Evolutionary conservation across 352 stramenopile genomes (phyloP), one percentile per base, ranked within the genome.

Genomic region (Pilasporangium apinafurcum): DNA sequence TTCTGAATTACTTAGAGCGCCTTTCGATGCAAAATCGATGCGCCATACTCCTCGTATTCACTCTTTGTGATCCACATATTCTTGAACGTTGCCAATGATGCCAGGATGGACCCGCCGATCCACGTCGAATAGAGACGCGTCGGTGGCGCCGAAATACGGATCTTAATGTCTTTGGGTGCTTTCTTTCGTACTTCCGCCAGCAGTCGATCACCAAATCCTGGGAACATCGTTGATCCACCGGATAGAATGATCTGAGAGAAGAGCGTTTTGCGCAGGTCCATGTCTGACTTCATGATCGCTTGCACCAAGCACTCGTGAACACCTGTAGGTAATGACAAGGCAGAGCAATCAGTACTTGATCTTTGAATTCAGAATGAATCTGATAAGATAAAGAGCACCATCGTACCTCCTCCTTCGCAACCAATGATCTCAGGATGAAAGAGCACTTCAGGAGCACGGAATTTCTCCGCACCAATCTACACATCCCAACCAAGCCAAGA

Each of bases 11-110:
- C n/a, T n/a, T 86, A 95, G 44, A 95, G 70, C 39, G 91, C 98
- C 61, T 98, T 98, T 49, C 95, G 86, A 79, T 98, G 93, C 18
- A 99, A 73, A 65, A 98, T 98, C n/a, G 81, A 86, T 43, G 92
- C 68, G 18, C 96, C 96, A 60, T 95, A 95, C 71, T 99, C 96
- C 37, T 98, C 96, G 63, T 99, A 99, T 70, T 99, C 96, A 38
- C 76, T 83, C 70, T 97, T 98, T 36, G 92, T 97, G 63, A 99
- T 97, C 95, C 95, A 99, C 95, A 99, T 99, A 53, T 98, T 96
- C 69, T 98, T 95, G 76, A 99, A 99, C 18, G 89, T 98, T 37
- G 92, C 95, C 20, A 99, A 78, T 47, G 90, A 98, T 22, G 86
- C 95, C 27, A 99, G 69, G 65, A 99, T 98, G 53, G 94, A 98